Conservation (phyloP, 352 stramenopile species). For the Pythium scleroteichum region DNA sequence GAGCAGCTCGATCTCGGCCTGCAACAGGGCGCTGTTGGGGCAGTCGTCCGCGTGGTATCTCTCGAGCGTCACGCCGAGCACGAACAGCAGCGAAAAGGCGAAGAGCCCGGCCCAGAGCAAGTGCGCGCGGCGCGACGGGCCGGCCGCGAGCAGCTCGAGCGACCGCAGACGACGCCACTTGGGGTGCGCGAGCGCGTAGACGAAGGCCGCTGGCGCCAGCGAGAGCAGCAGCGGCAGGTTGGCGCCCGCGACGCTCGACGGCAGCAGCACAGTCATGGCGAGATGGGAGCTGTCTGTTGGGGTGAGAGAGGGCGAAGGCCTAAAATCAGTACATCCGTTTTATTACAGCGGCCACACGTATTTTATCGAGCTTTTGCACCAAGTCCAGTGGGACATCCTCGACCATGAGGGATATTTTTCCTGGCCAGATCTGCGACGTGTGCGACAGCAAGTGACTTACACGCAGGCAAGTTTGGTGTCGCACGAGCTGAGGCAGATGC, state of each 20-base stretch:
- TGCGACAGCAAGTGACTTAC: slow-evolving; percentile 31
- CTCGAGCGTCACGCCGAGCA: slow-evolving; percentile 54
- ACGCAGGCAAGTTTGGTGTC: slow-evolving; percentile 89
- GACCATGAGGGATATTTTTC: background rate
- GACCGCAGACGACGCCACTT: slow-evolving; percentile 35
- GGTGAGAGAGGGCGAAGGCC: too few species aligned
- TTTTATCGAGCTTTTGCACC: slow-evolving; percentile 18
- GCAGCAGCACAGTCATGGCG: slow-evolving; percentile 70
- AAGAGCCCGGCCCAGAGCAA: slow-evolving; percentile 52
- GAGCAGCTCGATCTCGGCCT: slow-evolving; percentile 67
- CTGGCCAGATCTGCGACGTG: slow-evolving; percentile 17
- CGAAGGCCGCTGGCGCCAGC: slow-evolving; percentile 21
- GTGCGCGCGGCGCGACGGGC: slow-evolving; percentile 5
- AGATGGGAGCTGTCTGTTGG: too few species aligned
- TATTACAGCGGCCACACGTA: slow-evolving; percentile 12
- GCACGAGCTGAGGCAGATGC: slow-evolving; percentile 88
- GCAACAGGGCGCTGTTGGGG: slow-evolving; percentile 67
- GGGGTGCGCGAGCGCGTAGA: slow-evolving; percentile 47
- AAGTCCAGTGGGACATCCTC: background rate
- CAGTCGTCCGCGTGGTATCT: slow-evolving; percentile 61
- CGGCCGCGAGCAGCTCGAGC: slow-evolving; percentile 25
- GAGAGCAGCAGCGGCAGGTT: slow-evolving; percentile 70
- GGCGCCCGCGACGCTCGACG: slow-evolving; percentile 57
- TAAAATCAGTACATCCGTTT: slow-evolving; percentile 14
- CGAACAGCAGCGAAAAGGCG: slow-evolving; percentile 28